These are phyloP conservation scores for Nemania sp. DNA, from an alignment of 2,329 filamentous ascomycete species.

Conservation along the genomic window DNA sequence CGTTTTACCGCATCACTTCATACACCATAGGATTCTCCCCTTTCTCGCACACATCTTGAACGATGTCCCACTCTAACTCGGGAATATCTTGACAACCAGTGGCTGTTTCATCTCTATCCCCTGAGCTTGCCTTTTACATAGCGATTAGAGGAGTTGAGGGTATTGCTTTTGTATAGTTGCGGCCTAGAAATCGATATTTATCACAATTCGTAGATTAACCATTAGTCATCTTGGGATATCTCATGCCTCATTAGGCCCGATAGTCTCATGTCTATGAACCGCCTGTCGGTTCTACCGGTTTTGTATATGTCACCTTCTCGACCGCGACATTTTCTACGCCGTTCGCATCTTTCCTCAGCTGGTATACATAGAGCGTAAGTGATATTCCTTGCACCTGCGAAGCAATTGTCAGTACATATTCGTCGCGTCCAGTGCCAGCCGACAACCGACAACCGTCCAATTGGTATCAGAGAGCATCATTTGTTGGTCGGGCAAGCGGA, in stretches of 20 bases:
- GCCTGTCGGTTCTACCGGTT: slow-evolving; percentile 72
- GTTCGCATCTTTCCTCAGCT: slow-evolving; percentile 80
- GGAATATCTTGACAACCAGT: background rate
- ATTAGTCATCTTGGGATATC: slow-evolving; percentile 36
- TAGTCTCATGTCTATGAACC: slow-evolving; percentile 58
- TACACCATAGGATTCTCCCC: background rate
- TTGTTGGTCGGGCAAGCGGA: no score
- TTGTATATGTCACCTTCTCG: slow-evolving; percentile 88
- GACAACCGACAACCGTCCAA: background rate
- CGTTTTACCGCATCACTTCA: background rate
- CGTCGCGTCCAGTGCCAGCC: background rate
- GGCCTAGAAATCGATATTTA: background rate
- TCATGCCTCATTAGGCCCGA: slow-evolving; percentile 34
- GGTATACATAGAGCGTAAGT: slow-evolving; percentile 94
- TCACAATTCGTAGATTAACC: slow-evolving; percentile 27
- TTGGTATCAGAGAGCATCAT: background rate
- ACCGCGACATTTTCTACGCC: slow-evolving; percentile 84
- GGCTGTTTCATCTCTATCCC: background rate
- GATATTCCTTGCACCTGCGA: slow-evolving; percentile 92
- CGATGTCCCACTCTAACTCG: background rate
- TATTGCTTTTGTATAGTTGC: background rate
- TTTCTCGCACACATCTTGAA: background rate
- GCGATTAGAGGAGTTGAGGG: background rate
- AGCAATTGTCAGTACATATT: background rate
- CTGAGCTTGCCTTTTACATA: background rate